Percentiles rank a stretch among this genome's conserved stretches.
Conservation (phyloP, 306 rosid species). For the Albizia julibrissin region DNA sequence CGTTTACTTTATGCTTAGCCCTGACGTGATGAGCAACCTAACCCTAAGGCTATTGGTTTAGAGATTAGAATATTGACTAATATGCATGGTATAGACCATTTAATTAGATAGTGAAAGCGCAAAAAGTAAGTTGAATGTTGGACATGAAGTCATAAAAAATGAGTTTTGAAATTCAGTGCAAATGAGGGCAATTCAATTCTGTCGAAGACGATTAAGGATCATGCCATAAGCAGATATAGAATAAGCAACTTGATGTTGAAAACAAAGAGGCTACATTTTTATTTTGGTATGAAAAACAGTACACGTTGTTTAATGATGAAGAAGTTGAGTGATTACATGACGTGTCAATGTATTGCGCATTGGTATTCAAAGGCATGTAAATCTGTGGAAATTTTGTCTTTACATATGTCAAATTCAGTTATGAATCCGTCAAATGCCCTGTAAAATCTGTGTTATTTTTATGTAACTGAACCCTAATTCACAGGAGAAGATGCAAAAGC, state of each 20-base stretch:
- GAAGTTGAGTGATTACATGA: neutral
- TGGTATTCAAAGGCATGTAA: neutral
- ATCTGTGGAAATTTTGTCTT: neutral
- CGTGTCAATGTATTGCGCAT: neutral
- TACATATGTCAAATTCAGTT: neutral
- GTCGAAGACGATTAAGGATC: neutral
- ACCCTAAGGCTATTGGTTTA: neutral
- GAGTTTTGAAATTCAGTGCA: neutral
- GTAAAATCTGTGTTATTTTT: neutral
- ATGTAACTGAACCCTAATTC: neutral
- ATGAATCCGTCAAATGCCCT: neutral
- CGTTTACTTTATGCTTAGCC: constrained; percentile 7
- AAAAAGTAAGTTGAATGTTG: neutral
- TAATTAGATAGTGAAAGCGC: neutral
- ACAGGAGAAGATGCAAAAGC: neutral
- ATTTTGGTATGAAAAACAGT: neutral
- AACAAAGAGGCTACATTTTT: neutral
- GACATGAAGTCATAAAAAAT: neutral
- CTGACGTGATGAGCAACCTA: neutral
- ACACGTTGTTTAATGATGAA: neutral
- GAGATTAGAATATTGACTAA: neutral
- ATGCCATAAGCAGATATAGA: neutral
- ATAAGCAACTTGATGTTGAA: neutral
- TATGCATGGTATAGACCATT: neutral
- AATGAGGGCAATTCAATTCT: neutral